Base-by-base conservation (phyloP, 2,329 filamentous ascomycete genomes). In the Arthrinium phaeospermum region DNA sequence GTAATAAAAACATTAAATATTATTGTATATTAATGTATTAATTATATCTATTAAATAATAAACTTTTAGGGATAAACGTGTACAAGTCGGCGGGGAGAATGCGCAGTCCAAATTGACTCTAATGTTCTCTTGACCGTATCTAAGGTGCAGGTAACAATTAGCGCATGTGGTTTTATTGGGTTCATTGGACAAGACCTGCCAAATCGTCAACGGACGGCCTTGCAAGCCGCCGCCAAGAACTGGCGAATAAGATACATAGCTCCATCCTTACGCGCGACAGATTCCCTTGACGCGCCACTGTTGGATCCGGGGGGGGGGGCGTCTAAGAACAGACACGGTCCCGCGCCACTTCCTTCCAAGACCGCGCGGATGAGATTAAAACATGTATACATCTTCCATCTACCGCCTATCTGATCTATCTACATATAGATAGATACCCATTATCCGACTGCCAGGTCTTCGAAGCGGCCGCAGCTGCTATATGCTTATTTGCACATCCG, bases 251-350 rank as follows among this genome's bases (percentile, higher is more conserved):
- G 53, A 37, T n/a, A n/a, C n/a, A n/a, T n/a, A 41, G 30, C 34
- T 24, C 19, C 57, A 41, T 64, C 57, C 34, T 41, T 64, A 24
- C 57, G 57, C 57, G 57, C 57, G 57, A 64, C n/a, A 64, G 57
- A n/a, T n/a, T 41, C 41, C 57, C 30, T 61, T 22, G 30, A 61
- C 53, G 53, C 53, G 53, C 53, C 30, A 61, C 53, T 37, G 53
- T 37, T 61, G 19, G 53, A 61, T 37, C 53, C 30, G 24, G 49
- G 49, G 46, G 45, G 45, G 53, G 16, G 30, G 53, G 30, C 53
- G 2, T 61, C 16, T 61, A 61, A 61, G 30, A 27, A 34, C 34
- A 8, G 27, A 19, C 27, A 57, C 51, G 27, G 51, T 57, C 14
- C 51, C 27, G 27, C 51, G 51, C 51, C 27, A 34, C 51, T 34